Conservation (phyloP, 345 rosid genomes). For the Citrus sinensis region DVS_A1.0 CM039161.1:5938501-5939000, state of each 20-base stretch:
- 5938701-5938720: neutral
- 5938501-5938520: neutral
- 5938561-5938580: neutral
- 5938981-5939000: too few relatives aligned
- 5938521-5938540: conserved; percentile 5
- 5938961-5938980: too few relatives aligned
- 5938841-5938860: neutral
- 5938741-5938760: neutral
- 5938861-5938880: neutral
- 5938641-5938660: neutral
- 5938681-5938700: too few relatives aligned
- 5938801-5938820: neutral
- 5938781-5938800: neutral
- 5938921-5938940: too few relatives aligned
- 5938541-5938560: neutral
- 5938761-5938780: neutral
- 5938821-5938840: neutral
- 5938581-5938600: neutral
- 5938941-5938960: too few relatives aligned
- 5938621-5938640: neutral
- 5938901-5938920: too few relatives aligned
- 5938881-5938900: neutral
- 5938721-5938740: neutral
- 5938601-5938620: neutral
- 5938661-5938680: neutral